These are phyloP conservation scores for Geotrichum reessii DNA, from an alignment of 1,139 yeast species.

Conservation along the genomic window DNA sequence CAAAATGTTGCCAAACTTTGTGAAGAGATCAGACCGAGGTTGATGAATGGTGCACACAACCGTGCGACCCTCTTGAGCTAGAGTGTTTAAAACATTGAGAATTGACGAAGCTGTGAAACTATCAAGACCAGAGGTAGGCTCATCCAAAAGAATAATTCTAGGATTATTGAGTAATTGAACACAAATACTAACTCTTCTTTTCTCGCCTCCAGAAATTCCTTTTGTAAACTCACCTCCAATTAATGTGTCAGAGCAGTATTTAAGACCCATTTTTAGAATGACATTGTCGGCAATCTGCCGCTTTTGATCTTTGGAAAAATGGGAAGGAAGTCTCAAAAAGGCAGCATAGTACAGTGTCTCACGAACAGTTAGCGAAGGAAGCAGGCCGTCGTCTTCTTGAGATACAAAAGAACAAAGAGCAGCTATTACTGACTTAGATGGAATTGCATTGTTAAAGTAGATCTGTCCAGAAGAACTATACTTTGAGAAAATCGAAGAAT, in stretches of 20 bases:
- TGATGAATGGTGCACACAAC: slow-evolving; percentile 79
- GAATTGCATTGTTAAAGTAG: slow-evolving; percentile 40
- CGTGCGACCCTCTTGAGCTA: slow-evolving; percentile 63
- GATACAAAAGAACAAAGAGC: slow-evolving; percentile 67
- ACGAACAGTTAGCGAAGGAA: slow-evolving; percentile 65
- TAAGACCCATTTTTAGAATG: slow-evolving; percentile 61
- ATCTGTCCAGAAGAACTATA: slow-evolving; percentile 40
- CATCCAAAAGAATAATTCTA: slow-evolving; percentile 67
- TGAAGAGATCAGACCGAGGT: slow-evolving; percentile 63
- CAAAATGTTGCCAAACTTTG: slow-evolving; percentile 59
- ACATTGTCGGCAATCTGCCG: slow-evolving; percentile 47
- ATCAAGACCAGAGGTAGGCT: slow-evolving; percentile 86
- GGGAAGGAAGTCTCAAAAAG: slow-evolving; percentile 47
- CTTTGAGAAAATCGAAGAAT: slow-evolving; percentile 41
- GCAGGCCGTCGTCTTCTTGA: slow-evolving; percentile 69
- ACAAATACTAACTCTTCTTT: slow-evolving; percentile 76
- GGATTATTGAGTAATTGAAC: slow-evolving; percentile 70
- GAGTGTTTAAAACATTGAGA: slow-evolving; percentile 50
- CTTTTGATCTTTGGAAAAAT: slow-evolving; percentile 28
- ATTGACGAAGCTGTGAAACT: slow-evolving; percentile 73
- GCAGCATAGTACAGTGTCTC: slow-evolving; percentile 77
- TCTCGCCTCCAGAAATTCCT: slow-evolving; percentile 85
- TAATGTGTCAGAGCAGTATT: slow-evolving; percentile 70
- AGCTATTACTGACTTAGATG: slow-evolving; percentile 44
- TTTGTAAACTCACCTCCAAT: slow-evolving; percentile 64